phyloP scores from a whole-genome alignment of 371 early-diverging fungal species.

The Fennellomyces sp. region DNA sequence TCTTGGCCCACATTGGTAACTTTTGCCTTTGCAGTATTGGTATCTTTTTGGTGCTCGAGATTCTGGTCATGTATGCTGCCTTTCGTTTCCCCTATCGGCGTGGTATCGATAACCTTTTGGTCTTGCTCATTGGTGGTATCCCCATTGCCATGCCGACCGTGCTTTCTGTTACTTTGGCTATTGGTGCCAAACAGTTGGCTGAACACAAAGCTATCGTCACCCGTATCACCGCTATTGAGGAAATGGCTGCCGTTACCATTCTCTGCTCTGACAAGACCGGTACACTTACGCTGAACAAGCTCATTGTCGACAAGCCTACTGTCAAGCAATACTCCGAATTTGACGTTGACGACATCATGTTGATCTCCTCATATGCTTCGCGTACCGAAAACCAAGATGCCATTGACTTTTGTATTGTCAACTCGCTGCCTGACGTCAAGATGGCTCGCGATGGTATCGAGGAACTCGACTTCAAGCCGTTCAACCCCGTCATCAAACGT shows the following conservation, averaged over 20 bases:
- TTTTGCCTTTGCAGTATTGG: conserved; percentile 77
- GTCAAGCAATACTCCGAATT: conserved; percentile 66
- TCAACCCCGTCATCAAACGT: conserved; percentile 91
- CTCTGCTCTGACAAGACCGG: conserved; percentile 98
- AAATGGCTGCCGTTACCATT: conserved; percentile 90
- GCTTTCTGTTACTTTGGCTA: conserved; percentile 93
- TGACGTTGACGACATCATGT: conserved; percentile 60
- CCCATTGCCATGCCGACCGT: conserved; percentile 86
- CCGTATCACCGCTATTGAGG: conserved; percentile 88
- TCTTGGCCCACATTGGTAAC: conserved; percentile 92
- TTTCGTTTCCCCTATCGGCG: conserved; percentile 74
- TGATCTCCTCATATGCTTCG: conserved; percentile 71
- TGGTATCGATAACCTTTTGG: conserved; percentile 74
- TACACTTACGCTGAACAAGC: conserved; percentile 93
- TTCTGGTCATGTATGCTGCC: conserved; percentile 81
- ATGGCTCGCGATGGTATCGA: conserved; percentile 71
- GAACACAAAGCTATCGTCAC: conserved; percentile 93
- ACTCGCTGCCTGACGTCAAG: conserved; percentile 61
- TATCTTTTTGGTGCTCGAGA: conserved; percentile 76
- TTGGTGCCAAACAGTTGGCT: conserved; percentile 93
- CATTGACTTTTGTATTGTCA: conserved; percentile 77
- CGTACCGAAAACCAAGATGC: conserved; percentile 79
- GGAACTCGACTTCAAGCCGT: conserved; percentile 80
- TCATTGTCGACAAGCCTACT: conserved; percentile 72
- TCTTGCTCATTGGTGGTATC: conserved; percentile 82